phyloP scores from a whole-genome alignment of 2,329 filamentous ascomycete genomes.

The Pseudogymnoascus sp. region DNA sequence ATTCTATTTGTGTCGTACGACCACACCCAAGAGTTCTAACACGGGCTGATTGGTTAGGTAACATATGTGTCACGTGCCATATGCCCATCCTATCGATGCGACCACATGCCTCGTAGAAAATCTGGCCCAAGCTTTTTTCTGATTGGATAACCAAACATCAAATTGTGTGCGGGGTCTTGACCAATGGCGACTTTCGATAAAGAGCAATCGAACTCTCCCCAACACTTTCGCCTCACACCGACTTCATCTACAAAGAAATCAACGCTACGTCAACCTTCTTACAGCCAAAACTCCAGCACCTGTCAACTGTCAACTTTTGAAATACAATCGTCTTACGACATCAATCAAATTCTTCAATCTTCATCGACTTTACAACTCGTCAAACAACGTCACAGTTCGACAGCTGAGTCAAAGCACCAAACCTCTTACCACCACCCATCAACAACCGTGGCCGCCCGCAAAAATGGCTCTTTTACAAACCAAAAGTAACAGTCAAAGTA shows the following conservation, averaged over 20 bases:
- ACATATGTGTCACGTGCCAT: conserved; percentile 34
- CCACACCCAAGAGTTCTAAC: background rate
- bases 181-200: conserved; percentile 5
- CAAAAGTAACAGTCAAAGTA: conserved; percentile 49
- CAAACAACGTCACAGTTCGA: background rate
- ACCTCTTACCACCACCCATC: background rate
- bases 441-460: conserved; percentile 25
- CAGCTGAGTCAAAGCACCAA: conserved; percentile 5
- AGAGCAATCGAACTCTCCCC: conserved; percentile 4
- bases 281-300: background rate
- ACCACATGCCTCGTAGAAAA: conserved; percentile 17
- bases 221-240: conserved; percentile 6
- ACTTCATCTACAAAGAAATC: conserved; percentile 2
- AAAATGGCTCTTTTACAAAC: conserved; percentile 28
- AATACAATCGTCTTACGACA: conserved; percentile 1
- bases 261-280: background rate
- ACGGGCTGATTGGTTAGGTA: background rate
- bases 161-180: conserved; percentile 6
- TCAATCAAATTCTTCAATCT: background rate
- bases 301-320: background rate
- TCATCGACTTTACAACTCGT: background rate
- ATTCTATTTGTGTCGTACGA: background rate
- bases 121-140: background rate
- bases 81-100: conserved; percentile 31
- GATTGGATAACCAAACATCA: background rate